These are phyloP conservation scores for Ophiostoma angusticollis DNA, from an alignment of 2,329 filamentous ascomycete species.

Conservation along the genomic window DNA sequence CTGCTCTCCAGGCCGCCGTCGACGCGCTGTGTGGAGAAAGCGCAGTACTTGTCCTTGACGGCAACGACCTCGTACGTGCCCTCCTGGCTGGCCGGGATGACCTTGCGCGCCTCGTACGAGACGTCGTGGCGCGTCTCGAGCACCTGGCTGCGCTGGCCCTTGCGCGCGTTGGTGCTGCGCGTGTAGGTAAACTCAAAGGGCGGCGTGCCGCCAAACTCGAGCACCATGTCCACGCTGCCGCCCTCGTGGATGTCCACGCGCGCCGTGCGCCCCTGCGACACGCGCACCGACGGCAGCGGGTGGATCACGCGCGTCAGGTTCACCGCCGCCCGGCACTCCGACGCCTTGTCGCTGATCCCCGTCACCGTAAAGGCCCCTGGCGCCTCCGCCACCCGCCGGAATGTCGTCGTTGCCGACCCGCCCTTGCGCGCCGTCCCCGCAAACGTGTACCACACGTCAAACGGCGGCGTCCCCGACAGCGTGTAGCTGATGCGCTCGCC, in stretches of 20 bases:
- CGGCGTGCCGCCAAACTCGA: conserved; percentile 89
- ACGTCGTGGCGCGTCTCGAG: conserved; percentile 85
- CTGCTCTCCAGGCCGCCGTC: conserved; percentile 31
- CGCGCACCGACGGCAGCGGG: conserved; percentile 78
- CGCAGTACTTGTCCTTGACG: conserved; percentile 87
- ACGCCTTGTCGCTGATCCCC: conserved; percentile 74
- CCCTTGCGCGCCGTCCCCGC: conserved; percentile 67
- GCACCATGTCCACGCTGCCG: conserved; percentile 81
- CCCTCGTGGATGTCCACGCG: conserved; percentile 94
- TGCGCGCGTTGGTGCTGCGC: conserved; percentile 68
- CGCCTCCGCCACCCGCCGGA: conserved; percentile 84
- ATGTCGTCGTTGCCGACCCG: conserved; percentile 64
- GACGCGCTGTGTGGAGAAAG: conserved; percentile 62
- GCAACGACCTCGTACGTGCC: conserved; percentile 95
- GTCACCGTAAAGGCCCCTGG: conserved; percentile 83
- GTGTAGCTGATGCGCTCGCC: conserved; percentile 90
- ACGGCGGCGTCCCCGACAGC: conserved; percentile 79
- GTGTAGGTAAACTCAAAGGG: conserved; percentile 98
- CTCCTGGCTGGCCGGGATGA: conserved; percentile 76
- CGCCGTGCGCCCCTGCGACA: conserved; percentile 69
- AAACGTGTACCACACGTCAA: conserved; percentile 87
- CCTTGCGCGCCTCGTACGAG: conserved; percentile 69
- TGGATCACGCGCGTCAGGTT: conserved; percentile 76
- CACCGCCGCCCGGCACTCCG: conserved; percentile 70
- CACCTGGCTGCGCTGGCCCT: conserved; percentile 64